These are phyloP conservation scores for Tulasnella sp. DNA, from an alignment of 768 basidiomycete species.

Conservation along the genomic window DNA sequence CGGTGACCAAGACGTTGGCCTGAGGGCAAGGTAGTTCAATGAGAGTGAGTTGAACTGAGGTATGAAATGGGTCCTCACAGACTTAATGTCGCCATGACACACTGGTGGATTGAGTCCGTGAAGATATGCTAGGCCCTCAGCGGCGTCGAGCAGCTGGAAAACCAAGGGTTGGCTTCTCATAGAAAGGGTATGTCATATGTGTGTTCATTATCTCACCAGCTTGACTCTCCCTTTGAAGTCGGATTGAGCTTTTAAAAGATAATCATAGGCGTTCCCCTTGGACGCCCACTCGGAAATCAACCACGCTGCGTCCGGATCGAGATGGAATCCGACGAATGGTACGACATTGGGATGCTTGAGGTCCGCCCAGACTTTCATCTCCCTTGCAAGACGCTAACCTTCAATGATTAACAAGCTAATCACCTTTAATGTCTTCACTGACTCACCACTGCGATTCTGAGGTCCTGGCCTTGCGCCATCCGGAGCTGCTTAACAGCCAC, in stretches of 20 bases:
- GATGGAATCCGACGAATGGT: not conserved
- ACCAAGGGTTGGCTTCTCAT: no score
- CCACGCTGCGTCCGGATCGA: not conserved
- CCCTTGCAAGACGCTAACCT: not conserved
- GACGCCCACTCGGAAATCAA: not conserved
- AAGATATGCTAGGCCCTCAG: slow-evolving; percentile 14
- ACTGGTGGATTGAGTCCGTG: slow-evolving; percentile 14
- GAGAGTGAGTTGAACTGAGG: not conserved
- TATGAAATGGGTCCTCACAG: not conserved
- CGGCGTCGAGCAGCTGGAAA: slow-evolving; percentile 14
- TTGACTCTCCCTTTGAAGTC: not conserved
- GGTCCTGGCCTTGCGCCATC: not conserved
- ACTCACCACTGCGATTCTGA: not conserved
- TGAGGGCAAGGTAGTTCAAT: not conserved
- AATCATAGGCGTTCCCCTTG: not conserved
- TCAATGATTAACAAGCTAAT: not conserved
- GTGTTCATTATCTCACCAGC: not conserved
- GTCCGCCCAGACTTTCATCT: not conserved
- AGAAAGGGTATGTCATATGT: no score
- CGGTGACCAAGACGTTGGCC: not conserved
- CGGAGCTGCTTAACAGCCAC: not conserved
- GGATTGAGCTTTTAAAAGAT: not conserved
- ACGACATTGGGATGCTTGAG: not conserved
- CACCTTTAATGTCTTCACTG: not conserved
- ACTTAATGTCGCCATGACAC: slow-evolving; percentile 18